These are phyloP conservation scores for bread wheat (Triticum aestivum) DNA, from an alignment of 176 grass and related monocot species.

Conservation along the genomic window DNA sequence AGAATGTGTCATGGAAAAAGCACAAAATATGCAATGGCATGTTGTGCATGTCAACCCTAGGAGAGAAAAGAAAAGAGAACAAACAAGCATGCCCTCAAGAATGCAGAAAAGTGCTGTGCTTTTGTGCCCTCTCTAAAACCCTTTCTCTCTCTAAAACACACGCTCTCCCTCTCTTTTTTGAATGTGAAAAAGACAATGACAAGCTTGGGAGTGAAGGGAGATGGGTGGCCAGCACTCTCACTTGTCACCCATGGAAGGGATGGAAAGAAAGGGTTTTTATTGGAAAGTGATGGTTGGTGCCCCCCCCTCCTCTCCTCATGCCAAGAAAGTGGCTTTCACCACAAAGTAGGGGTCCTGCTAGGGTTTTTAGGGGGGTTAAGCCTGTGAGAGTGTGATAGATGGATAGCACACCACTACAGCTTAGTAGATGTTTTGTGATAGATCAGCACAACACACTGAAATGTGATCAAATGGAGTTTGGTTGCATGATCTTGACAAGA, in stretches of 20 bases:
- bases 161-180: constrained; percentile 36
- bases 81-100: constrained; percentile 35
- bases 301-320: constrained; percentile 45
- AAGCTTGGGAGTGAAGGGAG: constrained; percentile 98
- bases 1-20: constrained; percentile 39
- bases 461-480: constrained; percentile 26
- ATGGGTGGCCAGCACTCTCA: constrained; percentile 71
- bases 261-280: constrained; percentile 32
- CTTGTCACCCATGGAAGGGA: constrained; percentile 59
- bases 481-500: constrained; percentile 35
- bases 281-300: constrained; percentile 69
- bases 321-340: constrained; percentile 80
- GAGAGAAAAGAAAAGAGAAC: constrained; percentile 39
- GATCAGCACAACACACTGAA: constrained; percentile 21
- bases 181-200: constrained; percentile 79
- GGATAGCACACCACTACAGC: constrained; percentile 37
- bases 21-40: constrained; percentile 48
- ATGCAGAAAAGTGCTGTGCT: constrained; percentile 37
- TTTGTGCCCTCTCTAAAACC: constrained; percentile 34
- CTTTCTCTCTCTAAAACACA: neutral
- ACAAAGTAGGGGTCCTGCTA: constrained; percentile 43
- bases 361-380: constrained; percentile 59
- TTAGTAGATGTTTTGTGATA: constrained; percentile 32
- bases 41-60: constrained; percentile 72
- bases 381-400: constrained; percentile 49